Evolutionary conservation across 805 yeast species (phyloP).

Genomic region (Pichia cephalocereana): DNA sequence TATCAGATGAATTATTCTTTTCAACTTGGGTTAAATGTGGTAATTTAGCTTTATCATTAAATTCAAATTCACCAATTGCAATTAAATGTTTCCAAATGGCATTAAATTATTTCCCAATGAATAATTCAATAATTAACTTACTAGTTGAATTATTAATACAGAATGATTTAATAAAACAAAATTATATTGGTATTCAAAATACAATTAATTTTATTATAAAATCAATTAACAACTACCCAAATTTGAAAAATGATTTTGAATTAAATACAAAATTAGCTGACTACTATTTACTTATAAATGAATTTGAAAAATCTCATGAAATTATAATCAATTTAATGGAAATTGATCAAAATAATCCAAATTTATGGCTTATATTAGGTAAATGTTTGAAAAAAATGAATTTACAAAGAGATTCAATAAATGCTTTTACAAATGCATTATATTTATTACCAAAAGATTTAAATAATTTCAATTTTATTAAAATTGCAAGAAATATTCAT

Average conservation of each 20-base stretch:
- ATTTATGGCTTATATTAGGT: constrained; percentile 40
- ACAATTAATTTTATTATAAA: constrained; percentile 33
- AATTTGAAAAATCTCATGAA: constrained; percentile 43
- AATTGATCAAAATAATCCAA: constrained; percentile 26
- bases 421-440: constrained; percentile 37
- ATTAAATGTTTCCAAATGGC: constrained; percentile 36
- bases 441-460: constrained; percentile 31
- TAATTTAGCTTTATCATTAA: constrained; percentile 34
- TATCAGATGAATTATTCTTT: not conserved
- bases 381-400: constrained; percentile 38
- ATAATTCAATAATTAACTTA: constrained; percentile 33
- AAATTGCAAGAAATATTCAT: constrained; percentile 42
- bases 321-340: constrained; percentile 16
- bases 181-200: constrained; percentile 11
- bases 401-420: constrained; percentile 36
- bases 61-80: constrained; percentile 29
- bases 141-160: constrained; percentile 27
- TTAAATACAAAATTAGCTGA: constrained; percentile 44
- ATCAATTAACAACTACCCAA: constrained; percentile 30
- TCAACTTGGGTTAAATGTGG: constrained; percentile 41
- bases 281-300: constrained; percentile 38
- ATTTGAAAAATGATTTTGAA: constrained; percentile 29
- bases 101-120: constrained; percentile 32
- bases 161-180: not conserved
- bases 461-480: constrained; percentile 27